These are phyloP conservation scores for Pichia cabralensis DNA, from an alignment of 805 yeast genomes.

Conservation along the genomic window DNA sequence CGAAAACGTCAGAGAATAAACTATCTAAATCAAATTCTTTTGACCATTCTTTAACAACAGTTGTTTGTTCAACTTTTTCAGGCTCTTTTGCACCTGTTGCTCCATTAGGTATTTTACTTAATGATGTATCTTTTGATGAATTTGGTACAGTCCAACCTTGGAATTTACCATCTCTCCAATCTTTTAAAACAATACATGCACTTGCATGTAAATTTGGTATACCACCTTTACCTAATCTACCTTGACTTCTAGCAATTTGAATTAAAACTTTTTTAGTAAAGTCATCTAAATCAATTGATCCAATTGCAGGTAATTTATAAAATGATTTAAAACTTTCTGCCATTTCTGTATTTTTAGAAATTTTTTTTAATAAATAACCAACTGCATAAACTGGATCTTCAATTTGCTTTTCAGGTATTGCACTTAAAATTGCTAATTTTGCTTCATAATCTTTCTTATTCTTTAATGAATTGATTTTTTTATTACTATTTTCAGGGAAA, in stretches of 20 bases:
- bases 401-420: slow-evolving; percentile 79
- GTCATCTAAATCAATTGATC: slow-evolving; percentile 61
- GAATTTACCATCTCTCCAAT: slow-evolving; percentile 96
- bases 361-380: slow-evolving; percentile 61
- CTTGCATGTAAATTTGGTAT: slow-evolving; percentile 83
- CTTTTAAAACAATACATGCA: slow-evolving; percentile 71
- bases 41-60: slow-evolving; percentile 85
- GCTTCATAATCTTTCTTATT: slow-evolving; percentile 65
- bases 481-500: slow-evolving; percentile 46
- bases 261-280: slow-evolving; percentile 80
- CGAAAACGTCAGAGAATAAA: slow-evolving; percentile 41
- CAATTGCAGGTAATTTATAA: slow-evolving; percentile 74
- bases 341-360: slow-evolving; percentile 66
- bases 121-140: slow-evolving; percentile 27
- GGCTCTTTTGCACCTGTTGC: slow-evolving; percentile 31
- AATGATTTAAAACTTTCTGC: slow-evolving; percentile 63
- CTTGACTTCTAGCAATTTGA: slow-evolving; percentile 86
- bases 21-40: slow-evolving; percentile 89
- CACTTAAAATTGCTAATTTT: slow-evolving; percentile 79
- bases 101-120: slow-evolving; percentile 21
- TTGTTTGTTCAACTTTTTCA: slow-evolving; percentile 49
- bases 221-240: slow-evolving; percentile 89
- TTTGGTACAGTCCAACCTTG: slow-evolving; percentile 82
- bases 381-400: slow-evolving; percentile 80
- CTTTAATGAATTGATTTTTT: slow-evolving; percentile 32